Percentiles rank a stretch among this genome's conserved stretches.
Evolutionary conservation across 306 rosid species (phyloP).

Genomic region (Gastrolobium bilobum): DNA sequence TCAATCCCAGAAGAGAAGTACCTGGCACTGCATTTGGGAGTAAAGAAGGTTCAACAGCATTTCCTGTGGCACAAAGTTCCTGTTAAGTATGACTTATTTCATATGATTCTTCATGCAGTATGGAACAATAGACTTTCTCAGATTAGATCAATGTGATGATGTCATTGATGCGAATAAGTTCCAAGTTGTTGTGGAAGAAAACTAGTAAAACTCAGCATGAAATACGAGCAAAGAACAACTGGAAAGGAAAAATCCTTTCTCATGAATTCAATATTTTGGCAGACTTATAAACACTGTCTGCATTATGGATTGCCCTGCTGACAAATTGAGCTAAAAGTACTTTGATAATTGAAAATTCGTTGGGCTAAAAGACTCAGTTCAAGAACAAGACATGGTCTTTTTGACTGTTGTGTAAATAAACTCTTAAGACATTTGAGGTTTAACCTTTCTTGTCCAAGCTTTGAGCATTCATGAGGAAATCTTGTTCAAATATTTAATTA

Average conservation of each 20-base stretch:
- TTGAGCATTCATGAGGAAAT: constrained; percentile 14
- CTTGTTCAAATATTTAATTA: background rate
- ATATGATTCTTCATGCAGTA: constrained; percentile 81
- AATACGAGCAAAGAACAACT: background rate
- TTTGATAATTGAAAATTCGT: background rate
- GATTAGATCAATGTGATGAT: constrained; percentile 44
- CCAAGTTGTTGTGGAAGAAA: background rate
- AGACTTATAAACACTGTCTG: background rate
- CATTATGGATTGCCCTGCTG: background rate
- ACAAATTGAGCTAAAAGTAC: background rate
- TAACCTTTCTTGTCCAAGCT: constrained; percentile 26
- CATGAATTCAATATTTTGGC: constrained; percentile 1
- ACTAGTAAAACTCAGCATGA: background rate
- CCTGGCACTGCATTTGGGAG: constrained; percentile 61
- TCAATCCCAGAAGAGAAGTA: constrained; percentile 80
- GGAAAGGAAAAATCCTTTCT: background rate
- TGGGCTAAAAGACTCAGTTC: background rate
- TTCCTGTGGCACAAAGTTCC: constrained; percentile 77
- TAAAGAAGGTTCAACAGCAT: constrained; percentile 70
- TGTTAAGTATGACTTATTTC: constrained; percentile 76
- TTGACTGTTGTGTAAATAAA: constrained; percentile 33
- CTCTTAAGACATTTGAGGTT: background rate
- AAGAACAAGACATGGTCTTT: background rate
- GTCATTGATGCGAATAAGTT: constrained; percentile 1
- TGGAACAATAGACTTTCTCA: constrained; percentile 81